Conservation (phyloP, 2,329 filamentous ascomycete genomes). For the Colletotrichum abscissum region DNA sequence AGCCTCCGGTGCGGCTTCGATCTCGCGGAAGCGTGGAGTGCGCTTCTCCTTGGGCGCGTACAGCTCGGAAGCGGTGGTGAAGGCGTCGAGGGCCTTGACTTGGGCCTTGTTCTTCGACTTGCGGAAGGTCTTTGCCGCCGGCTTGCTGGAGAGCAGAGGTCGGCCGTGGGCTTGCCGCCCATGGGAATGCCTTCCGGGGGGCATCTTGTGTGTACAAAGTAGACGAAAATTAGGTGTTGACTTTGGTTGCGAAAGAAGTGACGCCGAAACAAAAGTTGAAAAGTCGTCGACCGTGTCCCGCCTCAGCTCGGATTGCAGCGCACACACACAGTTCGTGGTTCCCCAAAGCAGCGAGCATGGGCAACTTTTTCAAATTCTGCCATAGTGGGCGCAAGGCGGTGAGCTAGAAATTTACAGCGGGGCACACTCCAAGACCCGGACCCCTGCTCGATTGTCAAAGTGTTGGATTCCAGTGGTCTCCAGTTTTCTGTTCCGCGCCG, state of each 20-base stretch:
- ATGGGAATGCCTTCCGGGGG: slow-evolving; percentile 37
- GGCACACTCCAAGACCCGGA: background rate
- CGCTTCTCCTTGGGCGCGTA: slow-evolving; percentile 59
- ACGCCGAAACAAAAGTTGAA: background rate
- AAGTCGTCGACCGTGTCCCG: background rate
- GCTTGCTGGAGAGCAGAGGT: slow-evolving; percentile 54
- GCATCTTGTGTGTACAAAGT: slow-evolving; percentile 52
- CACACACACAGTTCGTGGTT: background rate
- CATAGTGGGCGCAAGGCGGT: slow-evolving; percentile 37
- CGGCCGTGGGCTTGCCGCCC: slow-evolving; percentile 70
- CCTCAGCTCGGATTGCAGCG: background rate
- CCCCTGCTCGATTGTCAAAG: background rate
- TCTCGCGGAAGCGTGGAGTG: slow-evolving; percentile 62
- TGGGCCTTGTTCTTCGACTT: slow-evolving; percentile 60
- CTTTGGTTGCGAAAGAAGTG: background rate
- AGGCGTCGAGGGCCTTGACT: slow-evolving; percentile 67
- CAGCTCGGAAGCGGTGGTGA: slow-evolving; percentile 66
- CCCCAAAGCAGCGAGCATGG: slow-evolving; percentile 1
- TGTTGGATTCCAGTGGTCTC: background rate
- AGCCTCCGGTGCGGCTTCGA: slow-evolving; percentile 54
- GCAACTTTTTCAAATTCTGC: slow-evolving; percentile 37
- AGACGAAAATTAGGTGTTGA: background rate
- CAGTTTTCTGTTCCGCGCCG: background rate
- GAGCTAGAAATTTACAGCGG: slow-evolving; percentile 35
- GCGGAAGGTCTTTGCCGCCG: slow-evolving; percentile 49